phyloP scores from a whole-genome alignment of 208 protist species.

The Crithidia fasciculata region DNA sequence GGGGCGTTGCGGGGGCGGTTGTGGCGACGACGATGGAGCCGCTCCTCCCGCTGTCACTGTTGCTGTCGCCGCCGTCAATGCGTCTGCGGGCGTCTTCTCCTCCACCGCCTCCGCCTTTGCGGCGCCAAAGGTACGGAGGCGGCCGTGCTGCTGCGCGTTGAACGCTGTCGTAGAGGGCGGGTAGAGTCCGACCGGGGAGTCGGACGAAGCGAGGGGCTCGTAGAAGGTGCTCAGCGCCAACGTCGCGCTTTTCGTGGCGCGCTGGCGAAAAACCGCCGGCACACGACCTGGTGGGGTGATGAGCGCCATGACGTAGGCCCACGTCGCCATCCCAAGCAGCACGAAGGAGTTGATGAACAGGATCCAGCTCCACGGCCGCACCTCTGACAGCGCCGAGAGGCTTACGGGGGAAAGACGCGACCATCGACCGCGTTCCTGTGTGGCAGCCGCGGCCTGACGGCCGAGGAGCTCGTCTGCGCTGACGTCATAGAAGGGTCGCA shows the following conservation, averaged over 20 bases:
- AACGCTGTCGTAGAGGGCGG: slow-evolving; percentile 15
- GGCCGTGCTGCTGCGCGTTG: slow-evolving; percentile 31
- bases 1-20: background rate
- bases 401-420: slow-evolving; percentile 19
- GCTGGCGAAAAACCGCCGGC: slow-evolving; percentile 73
- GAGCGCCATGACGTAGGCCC: slow-evolving; percentile 82
- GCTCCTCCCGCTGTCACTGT: too few species aligned
- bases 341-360: slow-evolving; percentile 64
- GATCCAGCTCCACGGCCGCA: slow-evolving; percentile 50
- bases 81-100: background rate
- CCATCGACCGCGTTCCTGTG: slow-evolving; percentile 3
- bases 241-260: slow-evolving; percentile 59
- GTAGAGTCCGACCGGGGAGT: slow-evolving; percentile 25
- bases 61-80: too few species aligned
- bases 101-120: background rate
- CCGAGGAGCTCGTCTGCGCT: slow-evolving; percentile 18
- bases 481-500: slow-evolving; percentile 30
- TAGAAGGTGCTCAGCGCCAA: slow-evolving; percentile 75
- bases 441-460: background rate
- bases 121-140: slow-evolving; percentile 27
- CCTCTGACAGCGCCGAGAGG: slow-evolving; percentile 13
- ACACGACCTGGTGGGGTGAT: slow-evolving; percentile 68
- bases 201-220: slow-evolving; percentile 48
- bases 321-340: slow-evolving; percentile 64
- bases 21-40: background rate